Conservation (phyloP, 148 eudicot species). For the Dianthus caryophyllus region DNA sequence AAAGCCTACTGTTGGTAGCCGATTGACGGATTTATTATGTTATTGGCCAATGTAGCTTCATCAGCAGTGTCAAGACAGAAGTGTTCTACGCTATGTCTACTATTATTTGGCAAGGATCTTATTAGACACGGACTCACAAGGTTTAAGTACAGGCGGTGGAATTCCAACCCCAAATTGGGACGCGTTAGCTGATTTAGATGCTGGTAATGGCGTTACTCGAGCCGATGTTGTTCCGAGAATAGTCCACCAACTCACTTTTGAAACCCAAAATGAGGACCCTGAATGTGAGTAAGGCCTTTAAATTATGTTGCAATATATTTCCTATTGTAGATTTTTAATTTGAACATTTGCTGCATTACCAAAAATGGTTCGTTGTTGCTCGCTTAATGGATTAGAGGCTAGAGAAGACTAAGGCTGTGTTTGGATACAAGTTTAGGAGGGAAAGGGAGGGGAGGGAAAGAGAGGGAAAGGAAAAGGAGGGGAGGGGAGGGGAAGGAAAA, state of each 20-base stretch:
- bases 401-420: no score
- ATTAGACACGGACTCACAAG: conserved; percentile 90
- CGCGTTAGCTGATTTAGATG: conserved; percentile 97
- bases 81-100: conserved; percentile 85
- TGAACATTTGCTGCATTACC: no score
- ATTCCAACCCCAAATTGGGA: conserved; percentile 99
- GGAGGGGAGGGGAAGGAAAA: no score
- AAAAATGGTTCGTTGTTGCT: no score
- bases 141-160: conserved; percentile 89
- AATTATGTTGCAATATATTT: background rate
- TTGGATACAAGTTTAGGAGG: no score
- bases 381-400: no score
- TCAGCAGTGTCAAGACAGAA: conserved; percentile 97
- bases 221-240: conserved; percentile 97
- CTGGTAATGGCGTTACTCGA: conserved; percentile 91
- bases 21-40: conserved; percentile 8
- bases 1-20: background rate
- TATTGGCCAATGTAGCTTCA: conserved; percentile 50
- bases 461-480: no score
- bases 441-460: no score
- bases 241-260: conserved; percentile 67
- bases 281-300: conserved; percentile 49
- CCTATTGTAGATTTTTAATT: no score
- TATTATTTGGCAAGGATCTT: conserved; percentile 96
- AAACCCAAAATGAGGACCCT: conserved; percentile 74